Base-by-base conservation (phyloP, 176 grass and related monocot genomes). In the Aegilops umbellulata region DNA sequence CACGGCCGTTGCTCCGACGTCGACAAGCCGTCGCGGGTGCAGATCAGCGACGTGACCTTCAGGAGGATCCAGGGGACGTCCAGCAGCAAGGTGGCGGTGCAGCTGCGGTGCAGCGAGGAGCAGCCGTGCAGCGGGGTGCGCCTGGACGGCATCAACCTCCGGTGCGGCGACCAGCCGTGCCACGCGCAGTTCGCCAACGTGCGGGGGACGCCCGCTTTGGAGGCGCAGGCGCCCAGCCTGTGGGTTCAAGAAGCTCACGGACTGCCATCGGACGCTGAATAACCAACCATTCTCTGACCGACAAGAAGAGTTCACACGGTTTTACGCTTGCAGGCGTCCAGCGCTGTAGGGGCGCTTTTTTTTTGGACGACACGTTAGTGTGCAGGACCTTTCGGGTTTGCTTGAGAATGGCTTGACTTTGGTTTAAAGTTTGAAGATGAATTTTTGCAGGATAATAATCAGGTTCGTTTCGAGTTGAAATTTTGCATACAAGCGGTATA, bases 11-110 rank as follows among this genome's bases (percentile, higher is more conserved):
- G 94, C 87, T 8, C 64, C 42, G 16, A 27, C 23, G 57, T n/a
- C 22, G n/a, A 17, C 22, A 51, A 81, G 83, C 91, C 91, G 0
- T 93, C 87, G 15, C 55, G 47, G 69, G 91, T 90, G 65, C 62
- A 89, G 87, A 92, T 89, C 74, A 89, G 87, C 80, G 77, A 89
- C 68, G 80, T 92, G 32, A 81, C 58, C 3, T 92, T 70, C 76
- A 19, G 23, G 55, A 80, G 77, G 77, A 93, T 93, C 85, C 38
- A 32, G 81, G 87, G 91, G 35, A 93, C 87, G 16, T 90, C 91
- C 3, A 87, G 57, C 39, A 79, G 31, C 64, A 78, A 42, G 47
- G 3, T 78, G 24, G 85, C 87, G 8, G 87, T 90, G 75, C 77
- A 65, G 84, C 53, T 92, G 53, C 49, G 80, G 19, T 90, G 91